phyloP scores from a whole-genome alignment of 495 filamentous ascomycete species.

The Bathelium albidoporum region DNA sequence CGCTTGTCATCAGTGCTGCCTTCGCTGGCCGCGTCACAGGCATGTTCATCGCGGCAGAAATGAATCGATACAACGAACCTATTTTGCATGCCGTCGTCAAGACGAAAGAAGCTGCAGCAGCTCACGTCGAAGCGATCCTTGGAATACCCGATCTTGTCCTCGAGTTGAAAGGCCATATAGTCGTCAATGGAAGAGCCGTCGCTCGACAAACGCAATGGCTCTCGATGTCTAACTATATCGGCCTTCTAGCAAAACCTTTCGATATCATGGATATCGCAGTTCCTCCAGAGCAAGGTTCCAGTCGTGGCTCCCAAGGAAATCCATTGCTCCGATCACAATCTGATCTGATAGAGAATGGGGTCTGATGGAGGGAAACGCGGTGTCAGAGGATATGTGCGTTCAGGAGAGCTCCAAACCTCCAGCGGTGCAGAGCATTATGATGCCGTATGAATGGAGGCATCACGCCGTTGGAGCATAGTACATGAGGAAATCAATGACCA shows the following conservation, averaged over 20 bases:
- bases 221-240: constrained; percentile 10
- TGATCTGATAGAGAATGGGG: no score
- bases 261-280: background rate
- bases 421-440: no score
- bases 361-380: no score
- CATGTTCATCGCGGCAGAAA: constrained; percentile 11
- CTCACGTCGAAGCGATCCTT: constrained; percentile 8
- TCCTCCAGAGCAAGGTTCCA: no score
- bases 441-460: no score
- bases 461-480: no score
- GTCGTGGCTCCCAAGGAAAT: no score
- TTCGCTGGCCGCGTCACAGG: constrained; percentile 10
- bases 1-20: constrained; percentile 10
- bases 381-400: no score
- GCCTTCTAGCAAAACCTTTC: constrained; percentile 16
- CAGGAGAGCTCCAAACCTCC: no score
- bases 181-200: constrained; percentile 13
- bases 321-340: no score
- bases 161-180: constrained; percentile 18
- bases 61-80: constrained; percentile 10
- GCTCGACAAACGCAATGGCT: constrained; percentile 4
- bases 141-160: background rate
- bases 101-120: constrained; percentile 8
- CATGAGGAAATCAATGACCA: no score
- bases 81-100: constrained; percentile 12